Percentiles rank a stretch among this genome's conserved stretches.
Conservation (phyloP, 208 protist genomes). For the Leptomonas seymouri region DNA sequence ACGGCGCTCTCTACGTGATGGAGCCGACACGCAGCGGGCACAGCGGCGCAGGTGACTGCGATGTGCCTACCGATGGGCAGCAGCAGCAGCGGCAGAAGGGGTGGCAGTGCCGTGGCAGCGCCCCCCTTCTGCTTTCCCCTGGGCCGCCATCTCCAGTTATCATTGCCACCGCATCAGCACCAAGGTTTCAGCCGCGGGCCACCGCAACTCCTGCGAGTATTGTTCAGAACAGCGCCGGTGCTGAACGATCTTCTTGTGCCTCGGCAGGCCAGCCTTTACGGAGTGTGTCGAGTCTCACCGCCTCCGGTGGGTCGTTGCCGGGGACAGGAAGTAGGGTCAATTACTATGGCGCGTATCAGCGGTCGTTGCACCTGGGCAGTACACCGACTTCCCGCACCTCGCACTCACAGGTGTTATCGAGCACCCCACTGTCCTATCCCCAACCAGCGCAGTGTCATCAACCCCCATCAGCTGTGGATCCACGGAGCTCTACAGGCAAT, state of each 20-base stretch:
- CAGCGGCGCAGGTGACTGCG: not conserved
- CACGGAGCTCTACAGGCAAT: too few species aligned
- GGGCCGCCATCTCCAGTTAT: not conserved
- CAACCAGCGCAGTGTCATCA: not conserved
- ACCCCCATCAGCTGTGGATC: not conserved
- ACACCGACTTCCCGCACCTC: not conserved
- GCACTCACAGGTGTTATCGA: not conserved
- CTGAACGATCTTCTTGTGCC: not conserved
- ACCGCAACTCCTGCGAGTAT: not conserved
- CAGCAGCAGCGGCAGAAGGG: not conserved
- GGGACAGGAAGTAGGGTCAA: not conserved
- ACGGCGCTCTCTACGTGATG: conserved; percentile 1
- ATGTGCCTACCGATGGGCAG: too few species aligned
- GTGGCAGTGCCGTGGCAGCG: not conserved
- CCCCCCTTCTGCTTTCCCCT: not conserved
- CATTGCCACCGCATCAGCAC: not conserved
- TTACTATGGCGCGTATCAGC: conserved; percentile 26
- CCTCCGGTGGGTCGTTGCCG: conserved; percentile 3
- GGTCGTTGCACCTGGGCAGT: not conserved
- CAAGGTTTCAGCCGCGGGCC: too few species aligned
- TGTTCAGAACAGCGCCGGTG: not conserved
- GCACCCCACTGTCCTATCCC: not conserved
- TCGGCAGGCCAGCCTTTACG: conserved; percentile 14
- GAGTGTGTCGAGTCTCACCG: not conserved
- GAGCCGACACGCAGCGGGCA: not conserved